A percentile compares a stretch with the other conserved stretches of the same genome.
Conservation (phyloP, 305 asterid species). For the Plantago lanceolata region DNA sequence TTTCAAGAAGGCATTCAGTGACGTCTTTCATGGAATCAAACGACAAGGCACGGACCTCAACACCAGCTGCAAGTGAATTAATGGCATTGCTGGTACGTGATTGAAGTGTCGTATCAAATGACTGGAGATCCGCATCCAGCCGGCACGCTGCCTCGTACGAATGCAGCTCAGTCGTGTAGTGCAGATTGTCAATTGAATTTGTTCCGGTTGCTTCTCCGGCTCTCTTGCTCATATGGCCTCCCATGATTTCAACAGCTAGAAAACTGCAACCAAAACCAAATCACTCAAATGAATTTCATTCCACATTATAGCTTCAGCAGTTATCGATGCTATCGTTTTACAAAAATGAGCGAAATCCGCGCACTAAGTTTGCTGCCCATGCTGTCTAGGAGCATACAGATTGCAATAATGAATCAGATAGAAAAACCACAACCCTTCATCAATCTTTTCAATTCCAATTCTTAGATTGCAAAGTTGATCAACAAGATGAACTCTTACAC, state of each 20-base stretch:
- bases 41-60: conserved; percentile 78
- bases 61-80: conserved; percentile 64
- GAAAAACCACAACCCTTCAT: neutral
- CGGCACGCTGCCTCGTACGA: conserved; percentile 80
- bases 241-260: conserved; percentile 46
- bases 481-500: too few species aligned
- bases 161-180: conserved; percentile 42
- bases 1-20: conserved; percentile 76
- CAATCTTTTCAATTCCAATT: neutral
- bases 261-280: conserved; percentile 12
- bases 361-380: neutral
- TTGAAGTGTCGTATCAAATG: conserved; percentile 65
- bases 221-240: conserved; percentile 79
- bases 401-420: neutral
- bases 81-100: conserved; percentile 57
- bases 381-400: neutral
- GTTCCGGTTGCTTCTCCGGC: conserved; percentile 53
- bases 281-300: conserved; percentile 7
- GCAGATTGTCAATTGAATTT: conserved; percentile 49
- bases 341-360: neutral
- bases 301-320: conserved; percentile 6
- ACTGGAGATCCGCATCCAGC: conserved; percentile 54
- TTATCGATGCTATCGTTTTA: neutral
- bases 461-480: neutral
- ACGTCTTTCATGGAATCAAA: conserved; percentile 74